phyloP scores from a whole-genome alignment of 2,329 filamentous ascomycete species.

The Scedosporium boydii region DNA sequence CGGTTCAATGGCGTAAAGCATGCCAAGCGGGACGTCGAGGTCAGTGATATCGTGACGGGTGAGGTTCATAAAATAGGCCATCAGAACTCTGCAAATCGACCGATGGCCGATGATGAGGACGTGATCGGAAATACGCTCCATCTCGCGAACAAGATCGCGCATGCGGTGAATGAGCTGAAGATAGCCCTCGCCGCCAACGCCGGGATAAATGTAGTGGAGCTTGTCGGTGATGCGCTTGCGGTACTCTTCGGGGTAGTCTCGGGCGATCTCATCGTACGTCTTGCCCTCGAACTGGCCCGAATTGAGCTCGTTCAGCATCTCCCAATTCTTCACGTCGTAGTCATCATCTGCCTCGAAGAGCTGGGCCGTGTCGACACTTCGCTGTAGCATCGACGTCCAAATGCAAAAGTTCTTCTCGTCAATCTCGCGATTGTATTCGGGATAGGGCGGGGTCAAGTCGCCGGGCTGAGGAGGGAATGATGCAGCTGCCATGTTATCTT shows the following conservation, averaged over 20 bases:
- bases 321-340: conserved; percentile 94
- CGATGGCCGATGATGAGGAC: conserved; percentile 87
- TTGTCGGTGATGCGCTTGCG: conserved; percentile 73
- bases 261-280: conserved; percentile 83
- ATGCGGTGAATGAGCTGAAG: conserved; percentile 94
- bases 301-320: conserved; percentile 95
- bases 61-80: conserved; percentile 94
- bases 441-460: conserved; percentile 90
- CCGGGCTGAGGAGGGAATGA: conserved; percentile 86
- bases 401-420: conserved; percentile 90
- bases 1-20: conserved; percentile 90
- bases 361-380: conserved; percentile 78
- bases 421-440: conserved; percentile 62
- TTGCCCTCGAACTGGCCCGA: conserved; percentile 88
- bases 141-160: conserved; percentile 89
- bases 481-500: conserved; percentile 63
- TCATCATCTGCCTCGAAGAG: conserved; percentile 87
- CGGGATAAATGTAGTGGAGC: conserved; percentile 92
- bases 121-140: conserved; percentile 95
- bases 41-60: conserved; percentile 87
- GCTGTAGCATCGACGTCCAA: conserved; percentile 95
- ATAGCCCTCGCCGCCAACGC: conserved; percentile 91
- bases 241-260: conserved; percentile 74
- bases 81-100: conserved; percentile 80
- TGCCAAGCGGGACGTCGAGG: conserved; percentile 85